Evolutionary conservation across 139 green algal species (phyloP).

Genomic region (Prasinococcaceae sp.): DNA sequence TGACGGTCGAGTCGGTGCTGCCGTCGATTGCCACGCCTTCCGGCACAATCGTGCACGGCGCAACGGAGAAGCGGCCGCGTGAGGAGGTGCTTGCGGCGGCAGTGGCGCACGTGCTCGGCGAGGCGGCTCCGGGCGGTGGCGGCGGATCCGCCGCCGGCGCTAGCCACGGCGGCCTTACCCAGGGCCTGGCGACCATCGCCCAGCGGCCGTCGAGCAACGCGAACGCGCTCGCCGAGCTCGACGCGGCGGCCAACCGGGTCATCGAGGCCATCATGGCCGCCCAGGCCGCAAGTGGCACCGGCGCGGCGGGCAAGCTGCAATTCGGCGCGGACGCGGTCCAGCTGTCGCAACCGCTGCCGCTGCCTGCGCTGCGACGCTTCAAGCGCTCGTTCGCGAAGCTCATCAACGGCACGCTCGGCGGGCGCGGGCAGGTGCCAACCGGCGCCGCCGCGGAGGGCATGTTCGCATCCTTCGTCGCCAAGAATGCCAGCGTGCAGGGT

Average conservation of each 20-base stretch:
- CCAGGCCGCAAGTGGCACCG: constrained; percentile 29
- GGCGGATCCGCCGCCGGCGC: too few relatives aligned
- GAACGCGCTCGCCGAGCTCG: constrained; percentile 73
- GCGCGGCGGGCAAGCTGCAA: constrained; percentile 27
- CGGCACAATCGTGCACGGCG: neutral
- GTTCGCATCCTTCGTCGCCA: too few relatives aligned
- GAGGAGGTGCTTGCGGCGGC: too few relatives aligned
- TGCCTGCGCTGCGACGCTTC: constrained; percentile 60
- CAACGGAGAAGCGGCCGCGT: neutral
- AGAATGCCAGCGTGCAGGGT: too few relatives aligned
- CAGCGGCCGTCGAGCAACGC: constrained; percentile 38
- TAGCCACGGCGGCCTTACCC: too few relatives aligned
- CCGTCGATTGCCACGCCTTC: constrained; percentile 51
- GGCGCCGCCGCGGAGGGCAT: too few relatives aligned
- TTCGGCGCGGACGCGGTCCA: constrained; percentile 26
- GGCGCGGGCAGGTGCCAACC: too few relatives aligned
- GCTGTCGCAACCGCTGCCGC: constrained; percentile 23
- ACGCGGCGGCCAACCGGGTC: constrained; percentile 47
- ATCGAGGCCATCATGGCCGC: constrained; percentile 26
- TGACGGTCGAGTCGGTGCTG: constrained; percentile 14
- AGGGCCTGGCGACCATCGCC: constrained; percentile 11
- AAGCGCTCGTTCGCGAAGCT: constrained; percentile 75
- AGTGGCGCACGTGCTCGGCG: too few relatives aligned
- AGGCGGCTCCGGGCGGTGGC: too few relatives aligned
- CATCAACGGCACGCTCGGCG: too few relatives aligned